Conservation (phyloP, 768 basidiomycete species). For the Amanita pallidorosea region DNA sequence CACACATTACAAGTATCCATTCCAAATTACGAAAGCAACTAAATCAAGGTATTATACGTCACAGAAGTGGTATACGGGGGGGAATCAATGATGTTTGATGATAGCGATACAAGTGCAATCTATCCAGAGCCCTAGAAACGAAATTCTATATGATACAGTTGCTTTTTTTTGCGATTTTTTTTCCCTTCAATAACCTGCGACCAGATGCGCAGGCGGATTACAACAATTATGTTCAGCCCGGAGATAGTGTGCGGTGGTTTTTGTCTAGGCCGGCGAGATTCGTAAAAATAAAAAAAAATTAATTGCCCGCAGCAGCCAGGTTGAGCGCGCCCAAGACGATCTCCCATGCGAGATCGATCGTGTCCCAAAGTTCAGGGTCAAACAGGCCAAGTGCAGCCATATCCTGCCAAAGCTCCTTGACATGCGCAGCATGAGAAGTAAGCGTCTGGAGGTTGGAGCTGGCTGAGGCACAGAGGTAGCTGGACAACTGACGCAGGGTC, state of each 20-base stretch:
- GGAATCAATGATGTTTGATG: background rate
- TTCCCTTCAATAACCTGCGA: background rate
- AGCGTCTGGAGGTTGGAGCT: conserved; percentile 31
- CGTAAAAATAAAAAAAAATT: conserved; percentile 8
- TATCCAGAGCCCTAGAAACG: background rate
- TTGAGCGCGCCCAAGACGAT: conserved; percentile 51
- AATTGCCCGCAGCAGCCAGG: conserved; percentile 29
- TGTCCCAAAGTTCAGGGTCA: conserved; percentile 68
- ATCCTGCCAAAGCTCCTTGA: conserved; percentile 77
- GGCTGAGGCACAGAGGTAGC: conserved; percentile 38
- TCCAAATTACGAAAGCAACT: background rate
- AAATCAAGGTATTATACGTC: background rate
- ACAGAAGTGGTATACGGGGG: background rate
- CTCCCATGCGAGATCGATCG: conserved; percentile 73
- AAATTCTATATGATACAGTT: conserved; percentile 5
- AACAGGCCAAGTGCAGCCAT: conserved; percentile 63
- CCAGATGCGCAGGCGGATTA: background rate
- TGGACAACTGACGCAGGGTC: conserved; percentile 44
- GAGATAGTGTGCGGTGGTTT: too few relatives aligned
- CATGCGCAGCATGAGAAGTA: conserved; percentile 49
- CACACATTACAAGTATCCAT: background rate
- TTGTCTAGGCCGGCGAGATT: background rate
- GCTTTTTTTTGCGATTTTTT: background rate
- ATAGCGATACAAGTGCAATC: conserved; percentile 5
- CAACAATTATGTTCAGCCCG: background rate